phyloP scores from a whole-genome alignment of 768 basidiomycete genomes.

The Collybia mongolica region DNA sequence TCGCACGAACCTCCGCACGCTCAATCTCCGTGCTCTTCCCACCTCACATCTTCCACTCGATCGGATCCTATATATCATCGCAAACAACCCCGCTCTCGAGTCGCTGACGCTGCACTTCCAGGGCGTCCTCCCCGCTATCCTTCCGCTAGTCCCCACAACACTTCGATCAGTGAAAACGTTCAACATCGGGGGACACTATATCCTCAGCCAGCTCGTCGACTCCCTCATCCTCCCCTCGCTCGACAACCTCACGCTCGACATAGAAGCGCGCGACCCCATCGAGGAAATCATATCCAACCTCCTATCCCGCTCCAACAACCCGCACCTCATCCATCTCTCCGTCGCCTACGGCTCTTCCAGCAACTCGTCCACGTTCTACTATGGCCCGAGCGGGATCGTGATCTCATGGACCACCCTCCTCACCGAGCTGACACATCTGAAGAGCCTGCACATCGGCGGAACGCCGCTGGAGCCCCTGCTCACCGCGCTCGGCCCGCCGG shows the following conservation, averaged over 20 bases:
- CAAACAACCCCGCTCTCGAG: slow-evolving; percentile 56
- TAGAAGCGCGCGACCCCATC: slow-evolving; percentile 73
- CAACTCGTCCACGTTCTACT: slow-evolving; percentile 48
- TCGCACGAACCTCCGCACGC: slow-evolving; percentile 50
- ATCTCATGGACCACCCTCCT: slow-evolving; percentile 67
- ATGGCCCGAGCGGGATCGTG: slow-evolving; percentile 54
- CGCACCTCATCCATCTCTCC: slow-evolving; percentile 57
- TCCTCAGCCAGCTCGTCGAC: slow-evolving; percentile 61
- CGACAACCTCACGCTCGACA: slow-evolving; percentile 60
- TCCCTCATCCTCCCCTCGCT: slow-evolving; percentile 58
- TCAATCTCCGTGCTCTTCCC: slow-evolving; percentile 67
- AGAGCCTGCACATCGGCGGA: slow-evolving; percentile 61
- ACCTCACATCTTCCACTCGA: slow-evolving; percentile 64
- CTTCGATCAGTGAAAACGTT: slow-evolving; percentile 55
- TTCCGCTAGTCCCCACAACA: slow-evolving; percentile 55
- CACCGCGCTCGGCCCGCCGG: slow-evolving; percentile 53
- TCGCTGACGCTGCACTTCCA: slow-evolving; percentile 61
- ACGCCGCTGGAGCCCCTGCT: slow-evolving; percentile 67
- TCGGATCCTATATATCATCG: slow-evolving; percentile 64
- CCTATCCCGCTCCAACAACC: slow-evolving; percentile 56
- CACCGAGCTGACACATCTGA: slow-evolving; percentile 53
- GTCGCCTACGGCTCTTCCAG: slow-evolving; percentile 53
- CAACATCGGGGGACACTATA: slow-evolving; percentile 64
- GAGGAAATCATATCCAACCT: slow-evolving; percentile 69
- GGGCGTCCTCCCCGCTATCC: slow-evolving; percentile 57